These are phyloP conservation scores for Filobasidium floriforme DNA, from an alignment of 768 basidiomycete genomes.

Conservation along the genomic window DNA sequence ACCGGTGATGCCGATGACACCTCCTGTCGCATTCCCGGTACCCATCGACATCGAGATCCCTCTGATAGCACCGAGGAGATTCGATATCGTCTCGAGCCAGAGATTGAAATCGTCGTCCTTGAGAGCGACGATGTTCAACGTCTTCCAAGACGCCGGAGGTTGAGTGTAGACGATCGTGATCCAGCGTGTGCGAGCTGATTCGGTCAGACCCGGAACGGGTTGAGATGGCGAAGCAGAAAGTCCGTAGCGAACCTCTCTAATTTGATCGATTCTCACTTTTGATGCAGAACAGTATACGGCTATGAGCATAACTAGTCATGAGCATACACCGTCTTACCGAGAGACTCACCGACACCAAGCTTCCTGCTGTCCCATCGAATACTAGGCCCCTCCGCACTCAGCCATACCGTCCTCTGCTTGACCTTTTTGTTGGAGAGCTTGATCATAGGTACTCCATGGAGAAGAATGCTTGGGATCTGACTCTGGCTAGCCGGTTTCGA, in stretches of 20 bases:
- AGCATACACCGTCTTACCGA: no score
- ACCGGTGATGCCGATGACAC: neutral
- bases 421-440: constrained; percentile 74
- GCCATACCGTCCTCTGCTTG: constrained; percentile 60
- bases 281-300: constrained; percentile 6
- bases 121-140: constrained; percentile 72
- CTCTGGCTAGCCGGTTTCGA: constrained; percentile 4
- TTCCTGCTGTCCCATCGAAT: constrained; percentile 35
- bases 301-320: neutral
- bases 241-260: constrained; percentile 76
- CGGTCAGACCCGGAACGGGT: constrained; percentile 57
- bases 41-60: constrained; percentile 21
- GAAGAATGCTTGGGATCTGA: constrained; percentile 17
- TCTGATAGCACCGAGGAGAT: constrained; percentile 45
- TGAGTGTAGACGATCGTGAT: constrained; percentile 72
- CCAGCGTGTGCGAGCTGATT: constrained; percentile 64
- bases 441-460: constrained; percentile 54
- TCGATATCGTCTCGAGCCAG: constrained; percentile 60
- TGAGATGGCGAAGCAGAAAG: constrained; percentile 52
- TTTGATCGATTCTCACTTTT: constrained; percentile 72
- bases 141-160: constrained; percentile 59
- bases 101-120: constrained; percentile 57
- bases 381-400: constrained; percentile 70
- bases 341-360: constrained; percentile 26
- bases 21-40: neutral